Base-by-base conservation (phyloP, 179 eudicot genomes). In the Pouteria campechiana region DNA sequence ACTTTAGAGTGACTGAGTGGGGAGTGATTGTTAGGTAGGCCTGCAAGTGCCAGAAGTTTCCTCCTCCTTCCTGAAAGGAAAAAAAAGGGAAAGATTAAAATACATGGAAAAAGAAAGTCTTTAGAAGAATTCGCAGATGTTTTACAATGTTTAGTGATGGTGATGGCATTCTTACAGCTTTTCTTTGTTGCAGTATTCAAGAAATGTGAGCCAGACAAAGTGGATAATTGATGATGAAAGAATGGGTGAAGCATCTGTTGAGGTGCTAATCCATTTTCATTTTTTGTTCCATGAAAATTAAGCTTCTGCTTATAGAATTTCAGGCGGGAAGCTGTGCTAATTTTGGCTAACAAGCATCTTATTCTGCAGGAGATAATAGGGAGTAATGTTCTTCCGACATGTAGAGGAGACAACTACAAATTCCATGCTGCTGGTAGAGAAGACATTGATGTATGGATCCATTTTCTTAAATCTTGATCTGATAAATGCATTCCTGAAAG, bases 371-470 rank as follows among this genome's bases (percentile, higher is more conserved):
- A 92, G 70, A 73, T 92, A 36, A 57, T 88, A 32, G 93, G 93
- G 19, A 54, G 70, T 50, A 57, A 49, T 46, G 51, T 80, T 61
- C 85, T 92, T 63, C 94, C 94, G 47, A 29, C 74, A 24, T 87
- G 79, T 50, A 56, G 43, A 54, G 96, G 83, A 30, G 99, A 92
- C 58, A 74, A 27, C 53, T 92, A 81, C 72, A 92, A 92, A 66
- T 92, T 92, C 48, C 99, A 92, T 57, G 99, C 99, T 51, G 96
- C 99, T 41, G 99, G 99, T 49, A 73, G 99, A 78, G 99, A 92
- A 71, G 99, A 92, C 53, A 92, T 92, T 46, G 99, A 92, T 83
- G 99, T 92, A 89, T 50, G 53, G 32, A 51, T 47, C 29, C 55
- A 25, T 46, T 46, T 46, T 48, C 28, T 55, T 69, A 32, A 35